Conservation (phyloP, 768 basidiomycete genomes). For the Xerocomus potaroensis region DNA sequence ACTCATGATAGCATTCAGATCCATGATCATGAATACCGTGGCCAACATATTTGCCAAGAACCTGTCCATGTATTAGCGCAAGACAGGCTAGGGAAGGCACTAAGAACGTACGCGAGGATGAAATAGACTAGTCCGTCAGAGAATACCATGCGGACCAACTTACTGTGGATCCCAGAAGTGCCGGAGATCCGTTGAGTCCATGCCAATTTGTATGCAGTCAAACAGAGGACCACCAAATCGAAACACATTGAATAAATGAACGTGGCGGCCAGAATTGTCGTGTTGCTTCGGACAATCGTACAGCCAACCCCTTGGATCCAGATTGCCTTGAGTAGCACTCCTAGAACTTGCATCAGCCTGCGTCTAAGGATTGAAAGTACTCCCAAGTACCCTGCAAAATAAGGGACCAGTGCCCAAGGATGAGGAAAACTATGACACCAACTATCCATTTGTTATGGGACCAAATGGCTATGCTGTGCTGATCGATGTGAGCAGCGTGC, state of each 20-base stretch:
- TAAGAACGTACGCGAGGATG: constrained; percentile 56
- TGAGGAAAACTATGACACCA: constrained; percentile 45
- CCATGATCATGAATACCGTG: constrained; percentile 59
- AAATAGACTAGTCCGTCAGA: constrained; percentile 72
- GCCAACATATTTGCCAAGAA: constrained; percentile 41
- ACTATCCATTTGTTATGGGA: constrained; percentile 52
- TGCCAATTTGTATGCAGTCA: constrained; percentile 59
- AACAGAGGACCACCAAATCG: constrained; percentile 54
- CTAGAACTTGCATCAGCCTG: constrained; percentile 28
- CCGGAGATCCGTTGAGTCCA: constrained; percentile 20
- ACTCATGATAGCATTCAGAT: constrained; percentile 64
- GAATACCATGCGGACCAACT: constrained; percentile 62
- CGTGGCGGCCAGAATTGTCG: constrained; percentile 58
- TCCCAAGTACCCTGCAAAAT: constrained; percentile 52
- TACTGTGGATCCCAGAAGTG: constrained; percentile 32
- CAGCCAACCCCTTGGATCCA: constrained; percentile 53
- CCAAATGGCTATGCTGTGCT: constrained; percentile 59
- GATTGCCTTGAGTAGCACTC: constrained; percentile 52
- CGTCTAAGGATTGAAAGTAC: neutral
- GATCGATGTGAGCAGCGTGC: constrained; percentile 10
- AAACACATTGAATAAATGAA: constrained; percentile 79
- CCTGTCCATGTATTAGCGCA: constrained; percentile 18
- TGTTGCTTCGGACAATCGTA: constrained; percentile 56
- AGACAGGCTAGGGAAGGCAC: constrained; percentile 22
- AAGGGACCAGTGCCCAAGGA: constrained; percentile 67